These are phyloP conservation scores for Candida suzukii DNA, from an alignment of 805 yeast species.

Conservation along the genomic window DNA sequence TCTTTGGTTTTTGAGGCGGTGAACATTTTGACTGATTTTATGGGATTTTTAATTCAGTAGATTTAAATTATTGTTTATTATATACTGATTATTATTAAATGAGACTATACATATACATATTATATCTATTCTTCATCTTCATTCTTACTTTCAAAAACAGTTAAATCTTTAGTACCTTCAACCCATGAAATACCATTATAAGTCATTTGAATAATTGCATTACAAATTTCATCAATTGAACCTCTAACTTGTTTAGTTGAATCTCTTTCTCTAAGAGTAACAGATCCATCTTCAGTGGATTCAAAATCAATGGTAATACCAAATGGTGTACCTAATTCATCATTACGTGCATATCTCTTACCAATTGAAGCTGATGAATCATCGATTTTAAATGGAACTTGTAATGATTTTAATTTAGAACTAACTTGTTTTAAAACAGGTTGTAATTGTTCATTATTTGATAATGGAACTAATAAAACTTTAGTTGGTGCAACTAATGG, in stretches of 20 bases:
- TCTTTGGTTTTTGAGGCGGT: not conserved
- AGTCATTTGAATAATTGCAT: slow-evolving; percentile 70
- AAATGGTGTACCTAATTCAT: slow-evolving; percentile 97
- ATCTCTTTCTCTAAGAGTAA: slow-evolving; percentile 96
- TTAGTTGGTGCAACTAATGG: slow-evolving; percentile 97
- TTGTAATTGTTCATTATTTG: slow-evolving; percentile 71
- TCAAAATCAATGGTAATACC: slow-evolving; percentile 97
- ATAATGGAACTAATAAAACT: slow-evolving; percentile 90
- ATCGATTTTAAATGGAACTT: slow-evolving; percentile 92
- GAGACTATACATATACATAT: too few relatives aligned
- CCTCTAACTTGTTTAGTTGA: slow-evolving; percentile 97
- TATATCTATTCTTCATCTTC: slow-evolving; percentile 25
- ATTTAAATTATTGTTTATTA: too few relatives aligned
- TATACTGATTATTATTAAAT: too few relatives aligned
- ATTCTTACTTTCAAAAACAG: slow-evolving; percentile 66
- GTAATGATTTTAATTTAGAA: slow-evolving; percentile 62
- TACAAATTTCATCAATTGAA: slow-evolving; percentile 57
- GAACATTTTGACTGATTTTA: not conserved
- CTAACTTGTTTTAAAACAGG: slow-evolving; percentile 71
- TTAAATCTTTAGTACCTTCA: slow-evolving; percentile 70
- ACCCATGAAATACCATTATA: slow-evolving; percentile 75
- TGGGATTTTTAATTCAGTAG: too few relatives aligned
- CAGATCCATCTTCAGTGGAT: slow-evolving; percentile 76
- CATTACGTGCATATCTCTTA: slow-evolving; percentile 96
- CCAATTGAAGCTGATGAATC: slow-evolving; percentile 97